A percentile compares a stretch with the other conserved stretches of the same genome.
These are phyloP conservation scores for Ustilago sp. DNA, from an alignment of 1,284 basidiomycete genomes.

Conservation along the genomic window DNA sequence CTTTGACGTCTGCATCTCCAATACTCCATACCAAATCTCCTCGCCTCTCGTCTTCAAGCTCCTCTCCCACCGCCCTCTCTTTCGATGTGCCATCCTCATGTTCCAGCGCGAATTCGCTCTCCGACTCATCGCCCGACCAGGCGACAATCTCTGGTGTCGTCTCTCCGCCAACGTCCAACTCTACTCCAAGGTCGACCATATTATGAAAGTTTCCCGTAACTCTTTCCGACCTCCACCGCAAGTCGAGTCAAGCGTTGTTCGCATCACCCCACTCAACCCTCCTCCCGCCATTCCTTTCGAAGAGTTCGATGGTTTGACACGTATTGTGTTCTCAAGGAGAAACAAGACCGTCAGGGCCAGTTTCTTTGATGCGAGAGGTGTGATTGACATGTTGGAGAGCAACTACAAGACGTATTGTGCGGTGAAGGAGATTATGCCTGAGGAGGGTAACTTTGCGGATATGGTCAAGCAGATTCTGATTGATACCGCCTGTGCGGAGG, in stretches of 20 bases:
- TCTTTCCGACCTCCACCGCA: slow-evolving; percentile 96
- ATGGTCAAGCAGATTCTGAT: slow-evolving; percentile 82
- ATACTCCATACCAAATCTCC: slow-evolving; percentile 99
- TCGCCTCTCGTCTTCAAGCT: slow-evolving; percentile 97
- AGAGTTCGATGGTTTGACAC: slow-evolving; percentile 93
- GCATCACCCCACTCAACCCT: slow-evolving; percentile 91
- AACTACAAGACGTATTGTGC: slow-evolving; percentile 96
- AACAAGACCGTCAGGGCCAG: slow-evolving; percentile 92
- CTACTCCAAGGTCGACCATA: slow-evolving; percentile 92
- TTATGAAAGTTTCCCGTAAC: slow-evolving; percentile 95
- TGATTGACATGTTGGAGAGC: slow-evolving; percentile 91
- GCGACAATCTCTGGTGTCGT: slow-evolving; percentile 88
- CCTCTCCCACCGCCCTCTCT: slow-evolving; percentile 93
- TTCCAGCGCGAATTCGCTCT: slow-evolving; percentile 98
- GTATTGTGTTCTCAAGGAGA: slow-evolving; percentile 87
- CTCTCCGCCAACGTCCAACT: slow-evolving; percentile 97
- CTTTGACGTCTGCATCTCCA: slow-evolving; percentile 98
- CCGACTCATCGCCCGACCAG: slow-evolving; percentile 87
- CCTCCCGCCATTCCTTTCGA: slow-evolving; percentile 95
- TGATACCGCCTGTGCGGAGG: slow-evolving; percentile 77
- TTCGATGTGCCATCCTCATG: slow-evolving; percentile 96
- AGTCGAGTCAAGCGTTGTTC: slow-evolving; percentile 92
- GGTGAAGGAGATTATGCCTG: slow-evolving; percentile 72
- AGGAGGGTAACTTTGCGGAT: slow-evolving; percentile 51
- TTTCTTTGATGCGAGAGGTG: slow-evolving; percentile 86